phyloP scores from a whole-genome alignment of 208 protist species.

The Porcisia deanei region DNA sequence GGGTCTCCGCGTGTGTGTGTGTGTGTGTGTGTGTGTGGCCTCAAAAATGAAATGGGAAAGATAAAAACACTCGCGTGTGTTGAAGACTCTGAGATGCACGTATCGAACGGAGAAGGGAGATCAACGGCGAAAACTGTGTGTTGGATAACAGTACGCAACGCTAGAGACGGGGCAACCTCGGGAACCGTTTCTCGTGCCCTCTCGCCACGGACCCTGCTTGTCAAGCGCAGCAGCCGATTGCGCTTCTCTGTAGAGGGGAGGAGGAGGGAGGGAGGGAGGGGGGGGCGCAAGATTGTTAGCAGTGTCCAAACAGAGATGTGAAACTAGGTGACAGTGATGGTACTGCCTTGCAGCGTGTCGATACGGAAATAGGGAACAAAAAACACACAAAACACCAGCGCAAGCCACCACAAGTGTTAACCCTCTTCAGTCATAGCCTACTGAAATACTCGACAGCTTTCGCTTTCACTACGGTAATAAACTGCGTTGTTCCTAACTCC shows the following conservation, averaged over 20 bases:
- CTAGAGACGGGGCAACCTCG: background rate
- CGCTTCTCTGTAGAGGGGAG: background rate
- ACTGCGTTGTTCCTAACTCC: background rate
- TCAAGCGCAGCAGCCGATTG: background rate
- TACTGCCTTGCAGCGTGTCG: background rate
- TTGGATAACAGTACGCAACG: background rate
- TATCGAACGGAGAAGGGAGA: too few relatives aligned
- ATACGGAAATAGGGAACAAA: background rate
- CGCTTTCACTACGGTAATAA: background rate
- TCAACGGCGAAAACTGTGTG: background rate
- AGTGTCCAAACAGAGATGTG: background rate
- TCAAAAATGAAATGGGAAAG: conserved; percentile 8
- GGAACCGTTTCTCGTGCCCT: background rate
- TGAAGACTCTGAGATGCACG: too few relatives aligned
- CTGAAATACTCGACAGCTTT: background rate
- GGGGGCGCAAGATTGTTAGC: background rate
- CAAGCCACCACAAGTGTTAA: too few relatives aligned
- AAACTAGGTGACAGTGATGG: background rate
- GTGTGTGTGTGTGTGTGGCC: too few relatives aligned
- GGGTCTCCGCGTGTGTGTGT: too few relatives aligned
- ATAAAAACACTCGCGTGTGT: too few relatives aligned
- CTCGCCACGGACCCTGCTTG: background rate
- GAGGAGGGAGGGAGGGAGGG: background rate
- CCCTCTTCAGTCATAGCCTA: conserved; percentile 4
- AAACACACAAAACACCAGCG: background rate